Base-by-base conservation (phyloP, 352 stramenopile genomes). In the Phytopythium kandeliae region DNA sequence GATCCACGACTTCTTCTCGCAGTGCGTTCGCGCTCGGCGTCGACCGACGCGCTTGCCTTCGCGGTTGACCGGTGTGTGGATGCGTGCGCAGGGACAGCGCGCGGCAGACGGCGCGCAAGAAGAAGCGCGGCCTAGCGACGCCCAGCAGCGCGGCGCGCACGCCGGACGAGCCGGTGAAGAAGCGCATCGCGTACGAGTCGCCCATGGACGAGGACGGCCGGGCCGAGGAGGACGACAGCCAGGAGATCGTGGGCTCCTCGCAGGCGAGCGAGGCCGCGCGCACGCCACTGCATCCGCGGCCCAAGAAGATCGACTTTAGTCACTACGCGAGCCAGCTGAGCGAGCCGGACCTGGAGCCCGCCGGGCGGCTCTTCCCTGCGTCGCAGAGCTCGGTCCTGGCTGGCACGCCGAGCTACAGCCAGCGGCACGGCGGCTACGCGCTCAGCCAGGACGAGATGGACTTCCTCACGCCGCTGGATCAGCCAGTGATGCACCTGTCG, bases 1-100 rank as follows among this genome's bases (percentile, higher is more conserved):
- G 12, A 87, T 94, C 55, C 78, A 89, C 62, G 83, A 94, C 51
- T 94, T 91, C 54, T 94, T 94, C 34, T 69, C 71, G 3, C 74
- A 86, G 64, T 69, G 51, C 47, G 63, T 50, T 36, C 19, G 46
- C 15, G 13, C 12, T 21, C 36, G 24, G 13, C 24, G 33, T 3
- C 1, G 17, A 51, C 42, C 24, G 26, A 48, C 42, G 8, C 4
- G 3, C 4, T 34, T 4, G 41, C 17, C n/a, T n/a, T n/a, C n/a
- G n/a, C n/a, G n/a, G n/a, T 19, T 16, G 17, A 16, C 1, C n/a
- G 30, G n/a, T 4, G 3, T 10, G 28, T 31, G 28, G 19, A 10
- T 2, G 28, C 28, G 28, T 9, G 6, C 8, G 33, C 37, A 67
- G 60, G 25, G 60, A 67, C 35, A 63, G 62, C 26, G 45, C 48